phyloP scores from a whole-genome alignment of 768 basidiomycete species.

The Pleurotus ostreatus region DNA sequence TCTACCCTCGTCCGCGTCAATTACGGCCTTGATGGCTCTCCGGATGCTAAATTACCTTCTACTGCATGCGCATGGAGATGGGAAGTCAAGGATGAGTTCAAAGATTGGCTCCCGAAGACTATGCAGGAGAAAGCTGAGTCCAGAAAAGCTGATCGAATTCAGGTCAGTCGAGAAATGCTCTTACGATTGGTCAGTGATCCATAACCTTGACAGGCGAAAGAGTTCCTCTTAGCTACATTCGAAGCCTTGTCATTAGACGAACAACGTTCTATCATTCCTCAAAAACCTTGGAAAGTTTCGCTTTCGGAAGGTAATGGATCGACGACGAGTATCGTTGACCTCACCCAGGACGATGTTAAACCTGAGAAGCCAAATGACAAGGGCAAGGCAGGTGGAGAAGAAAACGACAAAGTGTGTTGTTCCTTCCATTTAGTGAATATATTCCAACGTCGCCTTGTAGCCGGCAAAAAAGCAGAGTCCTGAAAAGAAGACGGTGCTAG shows the following conservation, averaged over 20 bases:
- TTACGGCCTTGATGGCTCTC: constrained; percentile 67
- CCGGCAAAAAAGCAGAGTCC: neutral
- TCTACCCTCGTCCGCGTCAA: constrained; percentile 64
- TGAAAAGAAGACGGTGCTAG: neutral
- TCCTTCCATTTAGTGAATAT: neutral
- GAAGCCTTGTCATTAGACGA: constrained; percentile 55
- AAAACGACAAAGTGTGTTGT: constrained; percentile 35
- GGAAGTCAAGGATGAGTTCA: constrained; percentile 66
- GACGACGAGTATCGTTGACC: constrained; percentile 13
- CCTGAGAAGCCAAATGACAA: constrained; percentile 28
- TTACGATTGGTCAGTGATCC: neutral
- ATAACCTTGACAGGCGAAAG: constrained; percentile 44
- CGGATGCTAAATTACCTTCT: constrained; percentile 50
- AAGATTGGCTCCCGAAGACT: constrained; percentile 65
- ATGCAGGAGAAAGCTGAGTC: constrained; percentile 56
- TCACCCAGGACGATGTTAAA: constrained; percentile 21
- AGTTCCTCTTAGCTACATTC: constrained; percentile 51
- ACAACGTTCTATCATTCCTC: constrained; percentile 49
- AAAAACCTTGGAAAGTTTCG: constrained; percentile 35
- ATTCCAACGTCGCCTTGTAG: neutral
- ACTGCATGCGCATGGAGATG: constrained; percentile 79
- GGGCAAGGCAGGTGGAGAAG: constrained; percentile 29
- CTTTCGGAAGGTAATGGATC: constrained; percentile 31
- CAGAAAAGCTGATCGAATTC: constrained; percentile 59
- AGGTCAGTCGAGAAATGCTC: constrained; percentile 37